Evolutionary conservation across 257 asterid species (phyloP).

Genomic region (Lantana camara): DNA sequence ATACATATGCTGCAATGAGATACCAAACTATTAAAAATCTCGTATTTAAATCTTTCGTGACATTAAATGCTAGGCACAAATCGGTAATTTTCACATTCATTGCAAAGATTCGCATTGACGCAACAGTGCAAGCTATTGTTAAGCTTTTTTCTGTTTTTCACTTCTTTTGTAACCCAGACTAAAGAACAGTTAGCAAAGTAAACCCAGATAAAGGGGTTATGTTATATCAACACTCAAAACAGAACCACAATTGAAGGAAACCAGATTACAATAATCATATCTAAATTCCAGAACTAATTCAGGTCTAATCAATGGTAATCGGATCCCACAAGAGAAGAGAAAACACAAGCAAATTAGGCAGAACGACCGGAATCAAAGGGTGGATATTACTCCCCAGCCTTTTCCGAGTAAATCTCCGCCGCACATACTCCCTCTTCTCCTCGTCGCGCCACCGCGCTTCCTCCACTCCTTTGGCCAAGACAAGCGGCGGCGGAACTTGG

Average conservation of each 20-base stretch:
- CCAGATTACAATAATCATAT: not conserved
- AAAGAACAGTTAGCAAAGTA: no score
- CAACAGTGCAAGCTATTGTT: no score
- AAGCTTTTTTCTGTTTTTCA: no score
- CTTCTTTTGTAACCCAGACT: no score
- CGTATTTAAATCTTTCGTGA: no score
- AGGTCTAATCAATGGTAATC: conserved; percentile 31
- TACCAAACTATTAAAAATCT: no score
- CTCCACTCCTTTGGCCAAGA: conserved; percentile 73
- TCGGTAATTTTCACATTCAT: no score
- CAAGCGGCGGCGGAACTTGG: conserved; percentile 67
- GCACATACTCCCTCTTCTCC: conserved; percentile 50
- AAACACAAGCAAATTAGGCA: conserved; percentile 66
- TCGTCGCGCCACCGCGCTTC: conserved; percentile 76
- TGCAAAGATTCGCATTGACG: no score
- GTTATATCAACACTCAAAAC: no score
- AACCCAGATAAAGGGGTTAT: no score
- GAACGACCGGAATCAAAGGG: conserved; percentile 55
- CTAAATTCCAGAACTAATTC: not conserved
- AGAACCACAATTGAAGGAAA: not conserved
- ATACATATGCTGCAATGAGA: no score
- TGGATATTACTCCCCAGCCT: conserved; percentile 46
- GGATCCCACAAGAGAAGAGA: conserved; percentile 68
- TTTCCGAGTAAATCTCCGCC: conserved; percentile 54
- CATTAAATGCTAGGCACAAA: no score